Conservation (phyloP, 2,329 filamentous ascomycete species). For the Fusarium clavum region DNA sequence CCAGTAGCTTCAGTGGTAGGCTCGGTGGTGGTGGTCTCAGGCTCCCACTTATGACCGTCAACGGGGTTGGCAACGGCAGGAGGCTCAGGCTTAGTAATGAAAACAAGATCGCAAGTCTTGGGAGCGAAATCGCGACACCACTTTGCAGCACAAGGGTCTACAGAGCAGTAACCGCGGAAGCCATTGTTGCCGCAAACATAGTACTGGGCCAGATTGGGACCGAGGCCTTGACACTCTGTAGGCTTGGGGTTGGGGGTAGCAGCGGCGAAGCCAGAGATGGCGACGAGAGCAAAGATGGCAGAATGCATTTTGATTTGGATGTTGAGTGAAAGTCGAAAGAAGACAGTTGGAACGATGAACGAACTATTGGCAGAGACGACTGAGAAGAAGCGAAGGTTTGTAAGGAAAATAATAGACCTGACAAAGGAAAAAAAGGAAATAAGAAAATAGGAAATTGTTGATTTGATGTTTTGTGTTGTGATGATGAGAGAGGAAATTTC, state of each 20-base stretch:
- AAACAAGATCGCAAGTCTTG: constrained; percentile 29
- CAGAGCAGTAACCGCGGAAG: constrained; percentile 29
- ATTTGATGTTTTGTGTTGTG: constrained; percentile 31
- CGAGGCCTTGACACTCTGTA: constrained; percentile 26
- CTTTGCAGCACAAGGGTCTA: constrained; percentile 21
- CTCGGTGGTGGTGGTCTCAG: not conserved
- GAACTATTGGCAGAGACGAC: constrained; percentile 15
- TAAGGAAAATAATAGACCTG: constrained; percentile 31
- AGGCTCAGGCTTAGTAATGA: constrained; percentile 4
- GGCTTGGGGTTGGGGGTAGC: constrained; percentile 18
- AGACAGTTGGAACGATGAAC: constrained; percentile 3
- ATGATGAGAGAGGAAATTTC: constrained; percentile 26
- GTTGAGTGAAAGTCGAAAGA: not conserved
- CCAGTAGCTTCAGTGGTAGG: not conserved
- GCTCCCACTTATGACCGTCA: not conserved
- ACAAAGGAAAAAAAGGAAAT: constrained; percentile 36
- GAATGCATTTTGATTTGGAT: constrained; percentile 33
- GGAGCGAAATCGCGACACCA: constrained; percentile 29
- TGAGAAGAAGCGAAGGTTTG: constrained; percentile 36
- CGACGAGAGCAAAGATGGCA: constrained; percentile 25
- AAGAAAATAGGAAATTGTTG: constrained; percentile 6
- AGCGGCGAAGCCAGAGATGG: constrained; percentile 20
- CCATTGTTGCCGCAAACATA: constrained; percentile 27
- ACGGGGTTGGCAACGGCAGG: not conserved
- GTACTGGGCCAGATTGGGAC: constrained; percentile 5